These are phyloP conservation scores for Chaetothyriales sp. DNA, from an alignment of 2,329 filamentous ascomycete species.

Conservation along the genomic window DNA sequence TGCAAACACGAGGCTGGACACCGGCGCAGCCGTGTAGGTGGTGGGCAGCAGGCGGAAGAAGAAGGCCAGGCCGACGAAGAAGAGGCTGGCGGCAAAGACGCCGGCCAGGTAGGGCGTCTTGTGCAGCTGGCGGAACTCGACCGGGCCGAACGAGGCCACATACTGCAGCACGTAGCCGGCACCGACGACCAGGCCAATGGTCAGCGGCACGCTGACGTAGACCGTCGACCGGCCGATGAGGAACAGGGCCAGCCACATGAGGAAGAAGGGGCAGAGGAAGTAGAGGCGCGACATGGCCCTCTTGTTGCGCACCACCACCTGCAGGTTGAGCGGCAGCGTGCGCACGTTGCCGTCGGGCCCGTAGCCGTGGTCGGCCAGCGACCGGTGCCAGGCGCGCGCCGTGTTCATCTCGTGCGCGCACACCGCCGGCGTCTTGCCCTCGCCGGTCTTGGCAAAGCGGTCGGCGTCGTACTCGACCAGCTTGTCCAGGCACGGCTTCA, in stretches of 20 bases:
- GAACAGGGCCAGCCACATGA: conserved; percentile 58
- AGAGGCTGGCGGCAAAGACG: conserved; percentile 78
- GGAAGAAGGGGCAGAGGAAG: conserved; percentile 74
- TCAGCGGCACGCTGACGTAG: conserved; percentile 61
- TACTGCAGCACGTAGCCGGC: conserved; percentile 51
- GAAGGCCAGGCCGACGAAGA: conserved; percentile 68
- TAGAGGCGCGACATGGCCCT: conserved; percentile 72
- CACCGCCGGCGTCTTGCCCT: conserved; percentile 76
- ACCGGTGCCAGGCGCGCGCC: conserved; percentile 63
- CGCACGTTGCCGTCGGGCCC: conserved; percentile 61
- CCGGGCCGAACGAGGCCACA: conserved; percentile 64
- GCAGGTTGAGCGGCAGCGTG: conserved; percentile 58
- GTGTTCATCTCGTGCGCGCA: conserved; percentile 89
- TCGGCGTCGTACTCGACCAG: conserved; percentile 92
- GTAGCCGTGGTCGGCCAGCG: conserved; percentile 72
- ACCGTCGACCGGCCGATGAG: conserved; percentile 62
- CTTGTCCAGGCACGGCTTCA: conserved; percentile 77
- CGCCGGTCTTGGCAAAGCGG: conserved; percentile 74
- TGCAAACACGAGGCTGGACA: conserved; percentile 66
- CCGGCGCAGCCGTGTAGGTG: conserved; percentile 51
- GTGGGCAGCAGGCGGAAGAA: conserved; percentile 60
- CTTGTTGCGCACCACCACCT: conserved; percentile 59
- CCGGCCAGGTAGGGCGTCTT: conserved; percentile 92
- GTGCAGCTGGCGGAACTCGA: conserved; percentile 80
- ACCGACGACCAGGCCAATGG: conserved; percentile 41